Percentiles rank a stretch among this genome's conserved stretches.
Evolutionary conservation across 805 yeast genomes (phyloP).

Genomic region (Wickerhamiella domercqiae): DNA sequence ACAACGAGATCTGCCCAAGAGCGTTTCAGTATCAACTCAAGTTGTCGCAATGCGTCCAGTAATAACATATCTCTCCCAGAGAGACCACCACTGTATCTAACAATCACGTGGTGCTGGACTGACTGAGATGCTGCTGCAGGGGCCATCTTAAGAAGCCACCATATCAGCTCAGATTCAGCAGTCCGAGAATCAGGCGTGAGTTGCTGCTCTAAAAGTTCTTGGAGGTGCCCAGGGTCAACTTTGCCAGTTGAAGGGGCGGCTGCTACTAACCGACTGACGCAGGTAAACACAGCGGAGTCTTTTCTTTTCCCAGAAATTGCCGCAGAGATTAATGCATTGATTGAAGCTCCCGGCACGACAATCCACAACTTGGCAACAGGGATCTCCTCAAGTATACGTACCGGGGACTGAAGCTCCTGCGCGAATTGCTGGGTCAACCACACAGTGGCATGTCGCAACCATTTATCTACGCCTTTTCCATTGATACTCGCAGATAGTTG

Average conservation of each 20-base stretch:
- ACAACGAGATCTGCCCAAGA: slow-evolving; percentile 55
- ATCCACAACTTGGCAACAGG: slow-evolving; percentile 16
- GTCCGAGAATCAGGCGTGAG: slow-evolving; percentile 18
- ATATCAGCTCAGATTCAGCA: slow-evolving; percentile 32
- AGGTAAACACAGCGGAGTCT: too few species aligned
- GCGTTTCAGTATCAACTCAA: slow-evolving; percentile 37
- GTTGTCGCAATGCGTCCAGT: slow-evolving; percentile 35
- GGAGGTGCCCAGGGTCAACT: too few species aligned
- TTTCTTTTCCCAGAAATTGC: too few species aligned
- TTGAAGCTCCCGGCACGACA: slow-evolving; percentile 8
- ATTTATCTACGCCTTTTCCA: too few species aligned
- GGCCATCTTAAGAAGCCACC: slow-evolving; percentile 36
- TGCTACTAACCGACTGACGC: too few species aligned
- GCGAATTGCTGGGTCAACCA: too few species aligned
- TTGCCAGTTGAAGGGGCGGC: background rate
- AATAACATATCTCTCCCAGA: slow-evolving; percentile 47
- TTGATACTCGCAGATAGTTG: too few species aligned
- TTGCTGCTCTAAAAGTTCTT: too few species aligned
- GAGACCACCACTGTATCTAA: slow-evolving; percentile 48
- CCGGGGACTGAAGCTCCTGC: background rate
- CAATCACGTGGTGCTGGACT: slow-evolving; percentile 36
- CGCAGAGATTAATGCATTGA: slow-evolving; percentile 22
- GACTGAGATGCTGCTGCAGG: slow-evolving; percentile 29
- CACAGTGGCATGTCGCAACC: too few species aligned
- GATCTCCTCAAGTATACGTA: too few species aligned